These are phyloP conservation scores for Phoenix dactylifera DNA, from an alignment of 176 grass and related monocot genomes.

Conservation along the genomic window DNA sequence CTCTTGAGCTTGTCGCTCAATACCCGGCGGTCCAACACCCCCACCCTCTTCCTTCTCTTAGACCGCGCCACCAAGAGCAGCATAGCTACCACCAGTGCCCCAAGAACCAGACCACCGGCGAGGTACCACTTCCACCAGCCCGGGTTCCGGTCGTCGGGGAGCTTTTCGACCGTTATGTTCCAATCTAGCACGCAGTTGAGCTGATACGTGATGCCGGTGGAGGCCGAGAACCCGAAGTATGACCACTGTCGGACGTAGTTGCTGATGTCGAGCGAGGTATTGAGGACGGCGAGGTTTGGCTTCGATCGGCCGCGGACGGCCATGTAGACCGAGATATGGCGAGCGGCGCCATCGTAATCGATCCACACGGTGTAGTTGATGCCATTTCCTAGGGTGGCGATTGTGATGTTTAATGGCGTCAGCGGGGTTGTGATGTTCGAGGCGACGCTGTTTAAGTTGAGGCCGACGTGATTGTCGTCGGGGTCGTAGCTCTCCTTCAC, in stretches of 20 bases:
- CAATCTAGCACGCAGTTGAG: constrained; percentile 76
- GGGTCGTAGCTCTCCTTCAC: constrained; percentile 52
- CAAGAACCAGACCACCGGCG: background rate
- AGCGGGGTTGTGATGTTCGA: constrained; percentile 10
- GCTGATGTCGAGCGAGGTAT: constrained; percentile 51
- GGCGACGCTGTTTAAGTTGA: constrained; percentile 67
- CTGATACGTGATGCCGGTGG: constrained; percentile 52
- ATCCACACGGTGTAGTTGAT: constrained; percentile 50
- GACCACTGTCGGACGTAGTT: constrained; percentile 3
- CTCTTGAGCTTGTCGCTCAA: constrained; percentile 20
- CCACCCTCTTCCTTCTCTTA: constrained; percentile 3
- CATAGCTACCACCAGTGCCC: too few species aligned
- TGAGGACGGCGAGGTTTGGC: constrained; percentile 27
- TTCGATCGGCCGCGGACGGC: background rate
- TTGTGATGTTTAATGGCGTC: constrained; percentile 34
- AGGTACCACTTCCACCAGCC: constrained; percentile 2
- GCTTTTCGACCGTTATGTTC: constrained; percentile 60
- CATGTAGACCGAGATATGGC: constrained; percentile 46
- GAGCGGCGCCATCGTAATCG: constrained; percentile 55
- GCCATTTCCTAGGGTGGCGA: constrained; percentile 29
- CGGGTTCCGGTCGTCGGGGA: background rate
- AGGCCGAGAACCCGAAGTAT: constrained; percentile 83
- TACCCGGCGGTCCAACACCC: background rate
- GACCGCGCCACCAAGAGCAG: too few species aligned
- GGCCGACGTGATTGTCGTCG: constrained; percentile 80